Base-by-base conservation (phyloP, 768 basidiomycete species). In the Suillus subluteus region DNA sequence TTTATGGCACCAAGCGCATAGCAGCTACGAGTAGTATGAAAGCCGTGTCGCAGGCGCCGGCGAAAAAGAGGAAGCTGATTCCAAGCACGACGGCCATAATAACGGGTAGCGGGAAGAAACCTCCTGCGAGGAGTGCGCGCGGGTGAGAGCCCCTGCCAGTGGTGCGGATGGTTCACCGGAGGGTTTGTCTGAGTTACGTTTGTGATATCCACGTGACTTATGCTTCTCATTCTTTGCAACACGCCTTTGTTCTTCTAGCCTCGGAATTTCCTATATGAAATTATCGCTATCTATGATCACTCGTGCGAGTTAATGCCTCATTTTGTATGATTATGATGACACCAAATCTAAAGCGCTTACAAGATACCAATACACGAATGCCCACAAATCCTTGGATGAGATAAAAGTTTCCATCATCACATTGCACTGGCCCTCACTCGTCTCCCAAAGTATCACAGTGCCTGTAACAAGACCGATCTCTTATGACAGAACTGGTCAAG, bases 1-100 rank as follows among this genome's bases (percentile, higher is more conserved):
- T 79, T 18, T 76, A 74, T 4, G 62, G 75, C 21, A 73, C 77
- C 62, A 76, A 70, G 71, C 79, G 68, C 70, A 78, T 54, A 58
- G 41, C 63, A 6, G 68, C 68, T 41, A 50, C 65, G 37, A 52
- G 41, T 18, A 44, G 58, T 58, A 12, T 54, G 40, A 71, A 67
- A 61, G 58, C 66, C 11, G n/a, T 48, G 48, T 68, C 58, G 30
- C 58, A 58, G 18, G 50, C 54, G 4, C 61, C 71, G 55, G 62
- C 62, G 30, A 79, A 70, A 67, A 78, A 70, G 64, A 76, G 69
- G 41, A 78, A 71, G 43, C 30, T 61, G 21, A 56, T 63, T 11
- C 23, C 62, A 15, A 15, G 54, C 30, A 35, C 62, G n/a, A 38
- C 56, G 6, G 67, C 63, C 4, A 1, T 26, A 21, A 30, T 41